Evolutionary conservation across 192 early-diverging fungal species (phyloP).

Genomic region (Geranomyces michiganensis): DNA sequence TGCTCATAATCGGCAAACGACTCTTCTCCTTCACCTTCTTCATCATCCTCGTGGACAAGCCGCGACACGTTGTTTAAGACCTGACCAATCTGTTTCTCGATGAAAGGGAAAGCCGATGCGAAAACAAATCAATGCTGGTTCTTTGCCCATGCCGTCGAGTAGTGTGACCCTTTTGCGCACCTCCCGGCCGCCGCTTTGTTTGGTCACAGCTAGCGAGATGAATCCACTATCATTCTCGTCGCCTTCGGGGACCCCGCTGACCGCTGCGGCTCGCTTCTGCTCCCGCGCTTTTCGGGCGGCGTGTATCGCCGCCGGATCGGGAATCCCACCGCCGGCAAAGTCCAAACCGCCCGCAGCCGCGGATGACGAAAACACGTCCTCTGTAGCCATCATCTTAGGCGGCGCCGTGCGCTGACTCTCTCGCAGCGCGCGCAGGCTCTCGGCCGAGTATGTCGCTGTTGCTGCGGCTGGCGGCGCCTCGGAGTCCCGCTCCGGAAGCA

Average conservation of each 20-base stretch:
- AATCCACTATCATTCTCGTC: conserved; percentile 9
- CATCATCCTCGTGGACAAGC: conserved; percentile 41
- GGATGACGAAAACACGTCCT: conserved; percentile 21
- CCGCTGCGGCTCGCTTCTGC: conserved; percentile 33
- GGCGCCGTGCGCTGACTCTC: conserved; percentile 34
- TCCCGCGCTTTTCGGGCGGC: conserved; percentile 39
- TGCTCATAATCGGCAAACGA: conserved; percentile 50
- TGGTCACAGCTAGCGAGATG: conserved; percentile 20
- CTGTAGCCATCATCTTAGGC: neutral
- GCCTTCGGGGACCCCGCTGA: conserved; percentile 15
- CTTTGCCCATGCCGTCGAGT: too few relatives aligned
- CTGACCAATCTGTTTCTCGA: conserved; percentile 23
- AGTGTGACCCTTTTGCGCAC: too few relatives aligned
- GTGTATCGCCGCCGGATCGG: conserved; percentile 37
- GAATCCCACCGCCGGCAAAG: conserved; percentile 14
- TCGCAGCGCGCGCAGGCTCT: conserved; percentile 31
- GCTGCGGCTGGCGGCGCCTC: neutral
- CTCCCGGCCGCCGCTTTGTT: too few relatives aligned
- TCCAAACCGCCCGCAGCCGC: neutral
- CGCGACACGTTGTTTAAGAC: conserved; percentile 29
- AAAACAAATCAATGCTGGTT: neutral
- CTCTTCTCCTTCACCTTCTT: conserved; percentile 42
- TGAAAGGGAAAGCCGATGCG: neutral
- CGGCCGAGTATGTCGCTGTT: conserved; percentile 23
- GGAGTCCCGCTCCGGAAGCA: conserved; percentile 20